Conservation (phyloP, 805 yeast genomes). For the Teunomyces funiuensis region DNA sequence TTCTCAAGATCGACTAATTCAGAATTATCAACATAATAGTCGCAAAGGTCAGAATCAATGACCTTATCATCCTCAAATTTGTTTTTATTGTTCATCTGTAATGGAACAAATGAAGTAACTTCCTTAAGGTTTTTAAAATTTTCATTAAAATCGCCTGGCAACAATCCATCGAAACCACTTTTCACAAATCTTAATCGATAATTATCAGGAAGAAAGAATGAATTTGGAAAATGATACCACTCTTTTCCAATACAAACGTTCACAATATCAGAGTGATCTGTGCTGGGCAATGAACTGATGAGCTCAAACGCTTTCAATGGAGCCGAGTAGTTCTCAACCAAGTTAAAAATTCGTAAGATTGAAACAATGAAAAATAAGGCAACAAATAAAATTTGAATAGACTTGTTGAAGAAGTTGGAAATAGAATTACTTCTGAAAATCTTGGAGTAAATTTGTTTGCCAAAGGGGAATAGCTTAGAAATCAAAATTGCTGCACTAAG, state of each 20-base stretch:
- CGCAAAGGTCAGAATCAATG: slow-evolving; percentile 52
- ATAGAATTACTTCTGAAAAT: neutral
- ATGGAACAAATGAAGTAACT: slow-evolving; percentile 51
- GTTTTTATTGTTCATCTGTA: slow-evolving; percentile 75
- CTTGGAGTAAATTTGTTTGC: slow-evolving; percentile 6
- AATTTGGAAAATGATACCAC: slow-evolving; percentile 91
- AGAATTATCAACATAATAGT: slow-evolving; percentile 66
- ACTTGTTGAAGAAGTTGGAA: slow-evolving; percentile 8
- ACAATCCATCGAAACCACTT: slow-evolving; percentile 80
- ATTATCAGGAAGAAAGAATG: slow-evolving; percentile 71
- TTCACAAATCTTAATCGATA: slow-evolving; percentile 65
- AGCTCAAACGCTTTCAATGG: slow-evolving; percentile 45
- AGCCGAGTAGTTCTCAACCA: slow-evolving; percentile 67
- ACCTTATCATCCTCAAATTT: slow-evolving; percentile 61
- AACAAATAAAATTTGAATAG: slow-evolving; percentile 17
- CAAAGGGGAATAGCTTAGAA: slow-evolving; percentile 13
- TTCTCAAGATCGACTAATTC: slow-evolving; percentile 37
- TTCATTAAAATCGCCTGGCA: slow-evolving; percentile 84
- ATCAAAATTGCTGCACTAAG: slow-evolving; percentile 59
- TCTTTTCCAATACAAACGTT: slow-evolving; percentile 91
- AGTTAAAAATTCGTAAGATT: slow-evolving; percentile 54
- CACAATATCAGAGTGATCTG: neutral
- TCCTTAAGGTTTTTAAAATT: slow-evolving; percentile 13
- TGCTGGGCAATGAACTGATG: slow-evolving; percentile 9
- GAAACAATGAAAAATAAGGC: slow-evolving; percentile 37